These are phyloP conservation scores for Paraglomus brasilianum DNA, from an alignment of 192 early-diverging fungal species.

Conservation along the genomic window DNA sequence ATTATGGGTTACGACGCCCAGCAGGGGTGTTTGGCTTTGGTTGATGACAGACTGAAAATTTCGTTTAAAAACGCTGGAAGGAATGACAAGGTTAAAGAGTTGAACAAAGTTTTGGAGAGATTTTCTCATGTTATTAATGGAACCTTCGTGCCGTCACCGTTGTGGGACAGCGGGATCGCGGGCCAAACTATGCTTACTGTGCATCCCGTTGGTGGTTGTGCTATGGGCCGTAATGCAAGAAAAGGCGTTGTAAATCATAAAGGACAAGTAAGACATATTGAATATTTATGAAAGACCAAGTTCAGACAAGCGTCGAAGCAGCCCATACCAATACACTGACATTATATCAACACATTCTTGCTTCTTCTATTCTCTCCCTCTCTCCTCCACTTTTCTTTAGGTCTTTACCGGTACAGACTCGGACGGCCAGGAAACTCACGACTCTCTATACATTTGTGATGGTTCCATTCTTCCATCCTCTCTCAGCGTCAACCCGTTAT, in stretches of 20 bases:
- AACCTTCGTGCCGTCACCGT: conserved; percentile 40
- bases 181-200: conserved; percentile 42
- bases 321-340: too few relatives aligned
- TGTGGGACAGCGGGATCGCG: conserved; percentile 33
- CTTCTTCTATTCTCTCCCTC: too few relatives aligned
- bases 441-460: conserved; percentile 44
- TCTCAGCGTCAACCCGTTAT: conserved; percentile 46
- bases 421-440: conserved; percentile 35
- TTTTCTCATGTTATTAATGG: conserved; percentile 37
- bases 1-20: conserved; percentile 46
- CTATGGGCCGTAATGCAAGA: conserved; percentile 36
- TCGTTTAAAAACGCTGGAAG: conserved; percentile 34
- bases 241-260: conserved; percentile 46
- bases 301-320: too few relatives aligned
- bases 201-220: conserved; percentile 45
- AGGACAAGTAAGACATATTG: conserved; percentile 28
- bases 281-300: too few relatives aligned
- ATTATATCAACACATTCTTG: too few relatives aligned
- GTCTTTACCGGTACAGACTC: conserved; percentile 38
- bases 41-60: conserved; percentile 37
- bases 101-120: conserved; percentile 32
- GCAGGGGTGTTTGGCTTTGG: conserved; percentile 34
- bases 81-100: conserved; percentile 32
- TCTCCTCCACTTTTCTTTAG: too few relatives aligned
- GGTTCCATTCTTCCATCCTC: conserved; percentile 44